Percentiles rank a stretch among this genome's conserved stretches.
These are phyloP conservation scores for Purpureocillium lavendulum DNA, from an alignment of 2,329 filamentous ascomycete species.

Conservation along the genomic window DNA sequence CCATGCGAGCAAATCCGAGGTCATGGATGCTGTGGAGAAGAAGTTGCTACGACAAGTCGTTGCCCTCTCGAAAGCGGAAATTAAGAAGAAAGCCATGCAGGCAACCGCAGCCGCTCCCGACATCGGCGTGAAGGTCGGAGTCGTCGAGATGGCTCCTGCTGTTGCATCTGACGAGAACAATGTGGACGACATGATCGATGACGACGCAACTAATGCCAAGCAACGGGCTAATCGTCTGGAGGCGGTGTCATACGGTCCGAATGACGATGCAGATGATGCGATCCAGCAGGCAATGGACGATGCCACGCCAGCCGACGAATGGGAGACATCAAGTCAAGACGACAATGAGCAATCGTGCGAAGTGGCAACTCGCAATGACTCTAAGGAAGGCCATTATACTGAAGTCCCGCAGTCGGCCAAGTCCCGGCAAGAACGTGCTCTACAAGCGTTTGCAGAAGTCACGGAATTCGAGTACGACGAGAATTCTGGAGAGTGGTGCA, in stretches of 20 bases:
- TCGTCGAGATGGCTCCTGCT: constrained; percentile 40
- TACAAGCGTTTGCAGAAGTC: constrained; percentile 56
- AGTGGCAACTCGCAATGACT: too few relatives aligned
- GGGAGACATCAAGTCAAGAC: constrained; percentile 29
- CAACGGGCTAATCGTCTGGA: constrained; percentile 68
- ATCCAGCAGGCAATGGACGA: constrained; percentile 57
- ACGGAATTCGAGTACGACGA: constrained; percentile 76
- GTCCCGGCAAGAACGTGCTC: constrained; percentile 55
- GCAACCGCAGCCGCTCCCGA: constrained; percentile 67
- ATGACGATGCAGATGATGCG: constrained; percentile 82
- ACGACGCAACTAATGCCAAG: constrained; percentile 68
- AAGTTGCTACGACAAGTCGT: constrained; percentile 69
- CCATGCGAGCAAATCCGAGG: constrained; percentile 69
- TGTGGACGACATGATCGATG: constrained; percentile 72
- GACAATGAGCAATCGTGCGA: too few relatives aligned
- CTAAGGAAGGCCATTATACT: too few relatives aligned
- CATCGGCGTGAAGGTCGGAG: constrained; percentile 50
- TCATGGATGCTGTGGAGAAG: constrained; percentile 70
- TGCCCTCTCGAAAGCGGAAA: constrained; percentile 62
- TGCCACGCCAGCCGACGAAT: constrained; percentile 49
- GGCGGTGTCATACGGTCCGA: constrained; percentile 81
- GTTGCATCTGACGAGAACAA: constrained; percentile 51
- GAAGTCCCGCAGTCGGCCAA: constrained; percentile 26
- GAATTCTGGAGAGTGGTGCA: constrained; percentile 62
- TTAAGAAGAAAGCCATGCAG: constrained; percentile 68